Evolutionary conservation across 1,284 basidiomycete species (phyloP), one percentile per base, ranked within the genome.

Genomic region (Leucoagaricus sp.): DNA sequence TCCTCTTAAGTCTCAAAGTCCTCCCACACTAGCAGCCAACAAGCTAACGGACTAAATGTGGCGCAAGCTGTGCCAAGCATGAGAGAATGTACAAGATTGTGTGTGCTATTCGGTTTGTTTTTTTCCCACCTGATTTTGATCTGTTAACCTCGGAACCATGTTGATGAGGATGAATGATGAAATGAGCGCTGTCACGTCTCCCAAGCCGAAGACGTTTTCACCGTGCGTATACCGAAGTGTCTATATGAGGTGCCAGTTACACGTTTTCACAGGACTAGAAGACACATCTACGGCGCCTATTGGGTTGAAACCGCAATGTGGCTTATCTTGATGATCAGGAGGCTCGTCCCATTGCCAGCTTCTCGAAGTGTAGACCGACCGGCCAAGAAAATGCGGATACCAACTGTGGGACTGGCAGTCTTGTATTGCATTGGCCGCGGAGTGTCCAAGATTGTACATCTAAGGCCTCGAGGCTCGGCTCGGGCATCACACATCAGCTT

Each of bases 11-110:
- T 38, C 53, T 45, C 26, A 19, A n/a, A 19, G 34, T 28, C 49
- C 54, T 55, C 54, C 28, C 54, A 55, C 54, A 49, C 47, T 50
- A 49, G 29, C 31, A 40, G 42, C 13, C 19, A 28, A 28, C 25
- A 31, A n/a, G 46, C n/a, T 33, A 49, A 29, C 8, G 36, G n/a
- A 13, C 36, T 33, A 42, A 55, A 55, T 42, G 40, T 49, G 48
- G 47, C 17, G 26, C 54, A 28, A 33, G 28, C 25, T 33, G 10
- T 29, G 28, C 54, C 23, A 21, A 12, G 19, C 54, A 42, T 55
- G 54, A 23, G 54, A 55, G 47, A 50, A 38, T 45, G 10, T 26
- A n/a, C 17, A 44, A 44, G 41, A 48, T 17, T 25, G 25, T 34
- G 26, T 34, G 13, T 28, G 33, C 28, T 40, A 25, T 55, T 42